These are phyloP conservation scores for Paxillus ammoniavirescens DNA, from an alignment of 768 basidiomycete species.

Conservation along the genomic window DNA sequence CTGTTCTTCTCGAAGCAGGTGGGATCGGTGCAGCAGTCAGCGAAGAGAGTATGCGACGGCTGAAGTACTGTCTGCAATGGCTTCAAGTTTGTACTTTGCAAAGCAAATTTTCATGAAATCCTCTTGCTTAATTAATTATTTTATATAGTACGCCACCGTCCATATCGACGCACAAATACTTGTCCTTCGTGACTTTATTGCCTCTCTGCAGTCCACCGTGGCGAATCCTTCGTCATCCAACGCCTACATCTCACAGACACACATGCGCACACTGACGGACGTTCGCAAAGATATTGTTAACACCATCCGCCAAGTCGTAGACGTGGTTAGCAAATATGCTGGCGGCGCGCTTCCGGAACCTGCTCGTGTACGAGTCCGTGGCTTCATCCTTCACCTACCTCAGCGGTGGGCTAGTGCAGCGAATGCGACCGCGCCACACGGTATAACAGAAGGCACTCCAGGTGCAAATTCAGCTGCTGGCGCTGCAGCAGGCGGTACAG, in stretches of 20 bases:
- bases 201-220: conserved; percentile 51
- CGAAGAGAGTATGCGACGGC: conserved; percentile 84
- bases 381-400: conserved; percentile 78
- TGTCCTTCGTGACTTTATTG: conserved; percentile 80
- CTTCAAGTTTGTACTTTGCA: conserved; percentile 58
- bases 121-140: background rate
- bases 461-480: conserved; percentile 38
- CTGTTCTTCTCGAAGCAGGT: conserved; percentile 81
- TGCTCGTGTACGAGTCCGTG: conserved; percentile 67
- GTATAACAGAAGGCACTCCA: conserved; percentile 26
- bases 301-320: conserved; percentile 86
- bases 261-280: conserved; percentile 65
- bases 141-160: conserved; percentile 71
- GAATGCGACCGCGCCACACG: conserved; percentile 17
- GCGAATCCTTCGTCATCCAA: conserved; percentile 24
- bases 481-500: conserved; percentile 24
- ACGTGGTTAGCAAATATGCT: conserved; percentile 81
- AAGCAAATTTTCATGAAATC: background rate
- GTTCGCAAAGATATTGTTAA: conserved; percentile 84
- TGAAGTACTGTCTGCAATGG: conserved; percentile 88
- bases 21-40: conserved; percentile 86
- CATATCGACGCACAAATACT: conserved; percentile 88
- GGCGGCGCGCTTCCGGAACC: conserved; percentile 86
- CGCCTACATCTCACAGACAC: conserved; percentile 43
- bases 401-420: conserved; percentile 67